Evolutionary conservation across 2,329 filamentous ascomycete genomes (phyloP).

Genomic region (Colletotrichum sp.): DNA sequence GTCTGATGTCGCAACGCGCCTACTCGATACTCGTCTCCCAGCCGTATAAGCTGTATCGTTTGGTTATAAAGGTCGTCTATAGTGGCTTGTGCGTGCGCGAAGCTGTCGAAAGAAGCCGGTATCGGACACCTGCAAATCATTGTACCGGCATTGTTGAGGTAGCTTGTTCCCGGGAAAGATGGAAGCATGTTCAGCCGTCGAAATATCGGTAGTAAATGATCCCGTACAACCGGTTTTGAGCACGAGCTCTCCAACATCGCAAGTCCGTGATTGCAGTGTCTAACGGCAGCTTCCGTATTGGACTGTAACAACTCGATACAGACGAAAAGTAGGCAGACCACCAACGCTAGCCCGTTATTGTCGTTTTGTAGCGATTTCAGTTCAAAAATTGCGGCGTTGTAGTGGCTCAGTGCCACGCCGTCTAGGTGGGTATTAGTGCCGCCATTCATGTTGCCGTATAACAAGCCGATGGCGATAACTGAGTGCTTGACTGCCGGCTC

Average conservation of each 20-base stretch:
- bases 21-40: background rate
- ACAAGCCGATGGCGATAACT: background rate
- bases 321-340: background rate
- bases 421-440: background rate
- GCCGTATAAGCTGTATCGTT: background rate
- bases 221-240: background rate
- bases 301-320: background rate
- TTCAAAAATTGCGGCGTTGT: background rate
- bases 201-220: background rate
- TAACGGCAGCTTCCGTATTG: background rate
- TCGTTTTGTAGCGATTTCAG: background rate
- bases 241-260: background rate
- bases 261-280: background rate
- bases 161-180: background rate
- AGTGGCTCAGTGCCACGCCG: conserved; percentile 18
- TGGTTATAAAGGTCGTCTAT: background rate
- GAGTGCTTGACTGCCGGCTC: conserved; percentile 8
- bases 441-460: conserved; percentile 21
- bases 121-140: background rate
- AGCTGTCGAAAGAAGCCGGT: background rate
- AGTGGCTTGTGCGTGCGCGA: background rate
- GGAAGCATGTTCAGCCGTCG: background rate
- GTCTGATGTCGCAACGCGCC: background rate
- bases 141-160: background rate
- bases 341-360: background rate